These are phyloP conservation scores for Annulohypoxylon stygium DNA, from an alignment of 495 filamentous ascomycete species.

Conservation along the genomic window DNA sequence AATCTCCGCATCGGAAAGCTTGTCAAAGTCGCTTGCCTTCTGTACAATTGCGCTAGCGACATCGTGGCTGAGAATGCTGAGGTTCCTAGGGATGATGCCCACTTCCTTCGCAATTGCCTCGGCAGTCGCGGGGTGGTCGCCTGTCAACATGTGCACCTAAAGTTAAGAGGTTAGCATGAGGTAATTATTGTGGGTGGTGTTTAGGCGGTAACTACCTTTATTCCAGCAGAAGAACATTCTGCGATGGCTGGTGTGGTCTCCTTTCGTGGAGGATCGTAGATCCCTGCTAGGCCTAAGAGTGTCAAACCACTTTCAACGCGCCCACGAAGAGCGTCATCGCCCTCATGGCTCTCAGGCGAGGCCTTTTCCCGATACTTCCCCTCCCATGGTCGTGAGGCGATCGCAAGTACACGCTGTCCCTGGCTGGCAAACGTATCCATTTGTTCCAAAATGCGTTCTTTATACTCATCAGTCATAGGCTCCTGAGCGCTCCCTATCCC, in stretches of 20 bases:
- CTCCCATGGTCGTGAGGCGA: slow-evolving; percentile 68
- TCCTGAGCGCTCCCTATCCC: slow-evolving; percentile 64
- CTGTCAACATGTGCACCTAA: slow-evolving; percentile 80
- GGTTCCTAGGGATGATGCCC: slow-evolving; percentile 75
- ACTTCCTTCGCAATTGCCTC: slow-evolving; percentile 81
- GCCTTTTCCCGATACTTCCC: slow-evolving; percentile 50
- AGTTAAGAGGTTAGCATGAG: slow-evolving; percentile 13
- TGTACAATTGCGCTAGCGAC: slow-evolving; percentile 69
- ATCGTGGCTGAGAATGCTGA: slow-evolving; percentile 63
- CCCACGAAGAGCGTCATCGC: slow-evolving; percentile 54
- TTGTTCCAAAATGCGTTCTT: slow-evolving; percentile 70
- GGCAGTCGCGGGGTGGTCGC: slow-evolving; percentile 81
- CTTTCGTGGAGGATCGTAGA: slow-evolving; percentile 79
- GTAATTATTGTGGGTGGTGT: not conserved
- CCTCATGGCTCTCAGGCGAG: slow-evolving; percentile 25
- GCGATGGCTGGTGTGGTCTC: slow-evolving; percentile 75
- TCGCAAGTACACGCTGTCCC: slow-evolving; percentile 84
- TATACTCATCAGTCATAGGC: slow-evolving; percentile 69
- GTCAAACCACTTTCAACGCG: slow-evolving; percentile 69
- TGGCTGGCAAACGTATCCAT: slow-evolving; percentile 77
- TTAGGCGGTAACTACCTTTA: slow-evolving; percentile 58
- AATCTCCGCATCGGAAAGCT: slow-evolving; percentile 69
- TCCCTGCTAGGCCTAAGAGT: slow-evolving; percentile 77
- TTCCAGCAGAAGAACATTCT: slow-evolving; percentile 76
- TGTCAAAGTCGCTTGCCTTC: slow-evolving; percentile 75